A percentile compares a stretch with the other conserved stretches of the same genome.
These are phyloP conservation scores for Cyberlindnera veronae DNA, from an alignment of 805 yeast species.

Conservation along the genomic window DNA sequence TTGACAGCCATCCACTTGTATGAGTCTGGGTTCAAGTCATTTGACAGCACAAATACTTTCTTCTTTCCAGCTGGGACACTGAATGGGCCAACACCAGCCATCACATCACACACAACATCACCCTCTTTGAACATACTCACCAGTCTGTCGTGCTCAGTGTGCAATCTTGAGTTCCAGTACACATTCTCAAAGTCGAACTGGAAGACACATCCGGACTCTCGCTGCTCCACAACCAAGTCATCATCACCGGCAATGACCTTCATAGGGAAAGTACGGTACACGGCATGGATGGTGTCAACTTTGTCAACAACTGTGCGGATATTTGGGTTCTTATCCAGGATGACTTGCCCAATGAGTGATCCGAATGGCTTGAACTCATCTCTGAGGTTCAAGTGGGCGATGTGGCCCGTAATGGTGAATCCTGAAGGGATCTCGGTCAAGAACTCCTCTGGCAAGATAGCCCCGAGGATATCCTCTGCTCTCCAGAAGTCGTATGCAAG, in stretches of 20 bases:
- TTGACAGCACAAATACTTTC: constrained; percentile 76
- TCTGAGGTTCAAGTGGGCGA: constrained; percentile 86
- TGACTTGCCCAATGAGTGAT: constrained; percentile 78
- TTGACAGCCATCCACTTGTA: constrained; percentile 67
- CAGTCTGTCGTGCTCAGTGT: constrained; percentile 88
- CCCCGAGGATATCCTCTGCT: constrained; percentile 76
- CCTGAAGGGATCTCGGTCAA: constrained; percentile 82
- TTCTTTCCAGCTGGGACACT: constrained; percentile 94
- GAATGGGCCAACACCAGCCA: constrained; percentile 99
- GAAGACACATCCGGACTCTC: constrained; percentile 82
- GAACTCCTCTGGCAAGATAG: constrained; percentile 71
- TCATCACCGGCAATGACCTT: constrained; percentile 85
- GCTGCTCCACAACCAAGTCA: constrained; percentile 76
- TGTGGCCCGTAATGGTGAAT: constrained; percentile 90
- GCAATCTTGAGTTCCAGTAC: constrained; percentile 95
- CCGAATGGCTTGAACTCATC: constrained; percentile 84
- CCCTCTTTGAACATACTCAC: constrained; percentile 57
- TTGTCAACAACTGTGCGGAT: constrained; percentile 90
- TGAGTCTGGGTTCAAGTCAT: constrained; percentile 89
- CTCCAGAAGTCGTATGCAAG: constrained; percentile 83
- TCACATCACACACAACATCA: constrained; percentile 86
- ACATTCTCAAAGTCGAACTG: constrained; percentile 88
- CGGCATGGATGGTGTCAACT: constrained; percentile 78
- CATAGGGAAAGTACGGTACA: constrained; percentile 91
- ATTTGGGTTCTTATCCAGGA: constrained; percentile 72